Evolutionary conservation across 2,329 filamentous ascomycete genomes (phyloP).

Genomic region (Aspergillus sp.): DNA sequence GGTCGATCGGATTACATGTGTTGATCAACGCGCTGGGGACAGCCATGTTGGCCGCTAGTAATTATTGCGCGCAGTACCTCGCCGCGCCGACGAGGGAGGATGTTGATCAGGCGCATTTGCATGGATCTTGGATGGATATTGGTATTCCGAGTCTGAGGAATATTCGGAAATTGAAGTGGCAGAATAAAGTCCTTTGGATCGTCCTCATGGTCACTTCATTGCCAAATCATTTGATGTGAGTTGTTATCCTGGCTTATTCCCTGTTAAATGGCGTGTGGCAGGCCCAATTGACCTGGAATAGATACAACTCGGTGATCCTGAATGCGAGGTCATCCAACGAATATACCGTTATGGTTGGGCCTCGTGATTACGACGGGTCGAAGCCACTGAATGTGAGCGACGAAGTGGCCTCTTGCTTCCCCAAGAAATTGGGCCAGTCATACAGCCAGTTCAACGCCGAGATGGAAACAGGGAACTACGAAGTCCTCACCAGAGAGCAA

Average conservation of each 20-base stretch:
- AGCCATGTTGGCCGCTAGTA: constrained; percentile 46
- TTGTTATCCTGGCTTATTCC: background rate
- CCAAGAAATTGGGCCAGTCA: background rate
- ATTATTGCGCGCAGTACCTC: constrained; percentile 54
- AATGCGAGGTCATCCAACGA: background rate
- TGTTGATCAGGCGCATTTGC: constrained; percentile 48
- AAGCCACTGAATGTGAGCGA: background rate
- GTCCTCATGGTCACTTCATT: constrained; percentile 1
- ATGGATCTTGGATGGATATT: constrained; percentile 44
- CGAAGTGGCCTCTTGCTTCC: background rate
- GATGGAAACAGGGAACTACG: background rate
- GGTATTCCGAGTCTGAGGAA: constrained; percentile 38
- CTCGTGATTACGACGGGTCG: background rate
- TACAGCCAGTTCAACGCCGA: background rate
- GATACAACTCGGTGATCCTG: constrained; percentile 8
- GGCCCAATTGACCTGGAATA: background rate
- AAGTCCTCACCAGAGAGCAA: background rate
- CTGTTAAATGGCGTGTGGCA: background rate
- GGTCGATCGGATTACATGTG: constrained; percentile 38
- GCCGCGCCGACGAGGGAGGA: constrained; percentile 50
- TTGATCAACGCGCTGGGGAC: constrained; percentile 50
- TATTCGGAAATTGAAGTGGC: constrained; percentile 32
- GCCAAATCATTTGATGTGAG: constrained; percentile 4
- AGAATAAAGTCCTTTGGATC: constrained; percentile 9
- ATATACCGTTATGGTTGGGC: background rate